phyloP scores from a whole-genome alignment of 768 basidiomycete genomes.

The Paxillus involutus region DNA sequence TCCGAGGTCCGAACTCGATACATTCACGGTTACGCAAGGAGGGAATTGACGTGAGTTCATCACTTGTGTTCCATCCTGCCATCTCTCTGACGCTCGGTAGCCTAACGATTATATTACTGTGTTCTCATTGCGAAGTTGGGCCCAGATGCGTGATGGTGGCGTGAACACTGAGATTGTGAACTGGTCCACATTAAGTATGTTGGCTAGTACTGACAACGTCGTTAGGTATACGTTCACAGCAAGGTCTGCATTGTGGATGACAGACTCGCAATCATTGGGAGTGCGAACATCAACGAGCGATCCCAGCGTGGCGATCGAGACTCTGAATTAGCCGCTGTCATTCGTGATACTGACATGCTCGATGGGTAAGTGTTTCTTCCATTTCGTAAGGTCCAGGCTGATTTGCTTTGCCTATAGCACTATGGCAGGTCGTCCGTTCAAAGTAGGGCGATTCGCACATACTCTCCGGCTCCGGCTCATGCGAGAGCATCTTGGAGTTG shows the following conservation, averaged over 20 bases:
- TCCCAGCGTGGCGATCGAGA: constrained; percentile 95
- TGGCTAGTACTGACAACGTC: constrained; percentile 11
- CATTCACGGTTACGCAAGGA: constrained; percentile 82
- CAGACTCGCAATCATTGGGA: constrained; percentile 89
- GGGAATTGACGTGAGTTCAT: constrained; percentile 71
- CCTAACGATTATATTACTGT: constrained; percentile 91
- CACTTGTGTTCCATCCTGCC: background rate
- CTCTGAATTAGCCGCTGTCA: constrained; percentile 90
- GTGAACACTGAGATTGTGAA: constrained; percentile 86
- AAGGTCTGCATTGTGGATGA: constrained; percentile 85
- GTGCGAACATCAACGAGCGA: constrained; percentile 97
- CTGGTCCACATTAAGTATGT: background rate
- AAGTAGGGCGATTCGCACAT: constrained; percentile 97
- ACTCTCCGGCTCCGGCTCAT: constrained; percentile 90
- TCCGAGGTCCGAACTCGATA: constrained; percentile 88
- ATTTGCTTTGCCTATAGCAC: constrained; percentile 45
- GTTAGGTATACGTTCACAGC: constrained; percentile 82
- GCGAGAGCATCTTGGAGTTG: constrained; percentile 94
- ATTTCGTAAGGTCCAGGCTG: background rate
- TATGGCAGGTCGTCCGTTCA: constrained; percentile 93
- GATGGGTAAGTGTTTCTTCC: constrained; percentile 57
- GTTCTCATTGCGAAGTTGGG: constrained; percentile 93
- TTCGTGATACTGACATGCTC: constrained; percentile 97
- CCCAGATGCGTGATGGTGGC: constrained; percentile 77
- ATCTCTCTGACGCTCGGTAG: constrained; percentile 38